Conservation (phyloP, 1,284 basidiomycete genomes). For the Trametes polyzona region DNA sequence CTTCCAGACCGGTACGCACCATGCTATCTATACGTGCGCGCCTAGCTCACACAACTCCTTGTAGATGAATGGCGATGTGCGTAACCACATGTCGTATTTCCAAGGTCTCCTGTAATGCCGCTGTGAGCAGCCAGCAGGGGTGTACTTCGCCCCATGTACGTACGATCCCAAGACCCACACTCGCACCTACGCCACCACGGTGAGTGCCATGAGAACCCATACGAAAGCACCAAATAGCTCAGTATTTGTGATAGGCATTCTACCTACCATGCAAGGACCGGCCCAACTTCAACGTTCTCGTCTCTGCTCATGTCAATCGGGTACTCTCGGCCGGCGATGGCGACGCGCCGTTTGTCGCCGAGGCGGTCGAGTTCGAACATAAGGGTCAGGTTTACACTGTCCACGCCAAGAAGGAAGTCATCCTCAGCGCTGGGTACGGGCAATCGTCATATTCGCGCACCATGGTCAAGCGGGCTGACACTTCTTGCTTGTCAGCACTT, state of each 20-base stretch:
- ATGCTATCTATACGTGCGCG: neutral
- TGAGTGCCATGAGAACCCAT: neutral
- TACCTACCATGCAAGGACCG: conserved; percentile 34
- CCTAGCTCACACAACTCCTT: neutral
- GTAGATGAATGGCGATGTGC: conserved; percentile 34
- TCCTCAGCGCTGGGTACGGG: conserved; percentile 44
- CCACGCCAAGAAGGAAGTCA: conserved; percentile 38
- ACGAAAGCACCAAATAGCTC: too few relatives aligned
- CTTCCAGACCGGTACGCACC: conserved; percentile 26
- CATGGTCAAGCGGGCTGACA: neutral
- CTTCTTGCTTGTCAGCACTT: conserved; percentile 27
- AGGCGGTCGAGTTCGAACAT: conserved; percentile 79
- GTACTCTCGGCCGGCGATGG: conserved; percentile 63
- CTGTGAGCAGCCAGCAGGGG: conserved; percentile 28
- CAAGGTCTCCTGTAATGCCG: neutral
- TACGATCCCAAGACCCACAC: conserved; percentile 34
- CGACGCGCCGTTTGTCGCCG: conserved; percentile 91
- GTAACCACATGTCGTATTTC: neutral
- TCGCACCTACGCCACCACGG: conserved; percentile 35
- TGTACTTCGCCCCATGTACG: conserved; percentile 28
- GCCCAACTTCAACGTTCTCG: conserved; percentile 31
- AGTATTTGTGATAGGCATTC: conserved; percentile 29
- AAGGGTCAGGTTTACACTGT: conserved; percentile 68
- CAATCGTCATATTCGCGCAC: neutral
- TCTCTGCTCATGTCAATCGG: conserved; percentile 22